Base-by-base conservation (phyloP, 2,329 filamentous ascomycete species). In the Stagonosporopsis tanaceti region DNA sequence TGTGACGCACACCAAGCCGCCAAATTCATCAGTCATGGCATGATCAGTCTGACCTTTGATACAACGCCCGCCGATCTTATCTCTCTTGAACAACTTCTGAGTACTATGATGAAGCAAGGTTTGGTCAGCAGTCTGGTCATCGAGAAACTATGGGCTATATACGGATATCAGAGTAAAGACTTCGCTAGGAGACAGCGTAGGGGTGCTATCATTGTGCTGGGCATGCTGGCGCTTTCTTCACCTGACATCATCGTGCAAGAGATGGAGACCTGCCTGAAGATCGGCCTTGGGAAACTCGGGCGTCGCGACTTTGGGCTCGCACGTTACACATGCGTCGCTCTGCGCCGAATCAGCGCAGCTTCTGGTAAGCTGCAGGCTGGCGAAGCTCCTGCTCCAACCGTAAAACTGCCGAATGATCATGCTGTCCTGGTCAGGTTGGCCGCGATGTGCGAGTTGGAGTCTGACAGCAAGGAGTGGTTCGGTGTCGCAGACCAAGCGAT, bases 41-140 rank as follows among this genome's bases (percentile, higher is more conserved):
- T 99, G 94, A 98, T 98, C 77, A 97, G 93, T 82, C 80, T 99
- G 70, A 99, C 95, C 0, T 98, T 97, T 76, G 94, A 93, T 27
- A 93, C 94, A 1, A 96, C 94, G 0, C 92, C 94, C 0, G 95
- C 96, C 1, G 95, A 99, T 74, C 81, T 99, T 52, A 99, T 95
- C 0, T 98, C 93, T 44, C 83, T 99, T 8, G 95, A 99, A 77
- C 95, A 99, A 77, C 83, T 99, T 3, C 83, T 99, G 6, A 92
- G 91, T 61, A 98, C 93, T 0, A 99, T 99, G 95, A 97, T 97
- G 92, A 96, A 93, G 78, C 89, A 89, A 35, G 92, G 92, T 14
- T 85, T 93, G 75, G 89, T 99, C 61, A 89, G 91, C 1, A 92
- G 96, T 20, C 81, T 90, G 1, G 94, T 99, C 47, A 85, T 98